Base-by-base conservation (phyloP, 306 rosid species). In the Trifolium dubium region DNA sequence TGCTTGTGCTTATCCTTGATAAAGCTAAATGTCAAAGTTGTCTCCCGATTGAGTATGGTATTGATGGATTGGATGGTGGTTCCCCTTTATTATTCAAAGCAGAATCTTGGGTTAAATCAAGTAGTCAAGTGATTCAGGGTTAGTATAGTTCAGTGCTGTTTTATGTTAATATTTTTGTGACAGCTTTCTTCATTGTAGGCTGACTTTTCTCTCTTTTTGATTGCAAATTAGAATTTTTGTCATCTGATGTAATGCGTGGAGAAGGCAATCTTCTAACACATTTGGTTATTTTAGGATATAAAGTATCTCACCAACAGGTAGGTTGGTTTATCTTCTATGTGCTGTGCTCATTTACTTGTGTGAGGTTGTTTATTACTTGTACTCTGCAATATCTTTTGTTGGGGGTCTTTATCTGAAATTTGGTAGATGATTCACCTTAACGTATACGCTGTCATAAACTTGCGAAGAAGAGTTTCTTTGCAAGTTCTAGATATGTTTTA, bases 31-130 rank as follows among this genome's bases (percentile, higher is more conserved):
- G 80, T 79, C 94, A 88, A 85, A 91, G 90, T 86, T 83, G 81
- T 74, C 96, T 93, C 73, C 86, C 96, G 28, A 83, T 85, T 18
- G 86, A 89, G 81, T 91, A 93, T 79, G 98, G 97, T 35, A 84
- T 93, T 73, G 98, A 93, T 80, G 98, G 98, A 59, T 34, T 91
- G 58, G 98, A 93, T 80, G 97, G 97, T 72, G 98, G 98, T 74
- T 93, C 98, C 54, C 98, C 98, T 75, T 88, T 88, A 31, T 80
- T 93, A 77, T 93, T 93, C 77, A 77, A 64, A 17, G 79, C 69
- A 63, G 88, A 84, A 40, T 89, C 90, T 17, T 73, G 77, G 80
- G 85, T 88, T 60, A 93, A 89, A 76, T 91, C 97, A 47, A 91
- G 92, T 72, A 74, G 85, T 70, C 97, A 93, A 79, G 77, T 91